Evolutionary conservation across 208 protist species (phyloP), one percentile per base, ranked within the genome.

Genomic region (Leishmania lainsoni): DNA sequence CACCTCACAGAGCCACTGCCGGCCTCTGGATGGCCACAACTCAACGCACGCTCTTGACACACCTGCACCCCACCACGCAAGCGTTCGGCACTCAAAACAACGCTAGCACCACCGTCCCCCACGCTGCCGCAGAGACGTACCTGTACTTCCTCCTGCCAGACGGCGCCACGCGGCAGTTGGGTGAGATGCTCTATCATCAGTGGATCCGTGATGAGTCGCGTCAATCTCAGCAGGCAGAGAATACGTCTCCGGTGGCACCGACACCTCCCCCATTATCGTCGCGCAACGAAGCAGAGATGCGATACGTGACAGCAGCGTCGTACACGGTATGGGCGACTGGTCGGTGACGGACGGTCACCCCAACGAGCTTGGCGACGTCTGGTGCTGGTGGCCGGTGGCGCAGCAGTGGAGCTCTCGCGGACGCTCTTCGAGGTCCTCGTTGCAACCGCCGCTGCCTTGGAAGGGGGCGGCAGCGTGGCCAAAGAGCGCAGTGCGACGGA

Each of bases 281-380:
- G 16, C 81, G 76, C 6, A 84, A 84, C 80, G 80, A 8, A 10
- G 29, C n/a, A 76, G 80, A 76, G 51, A 45, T 48, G 74, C 16
- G 32, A 35, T 29, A 20, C 0, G 16, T 5, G 49, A 35, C 70
- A 56, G 32, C 20, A n/a, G 54, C 39, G 56, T 66, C 22, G 39
- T 14, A 26, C 56, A 56, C n/a, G 68, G 14, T n/a, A 12, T 51
- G 8, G 45, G 32, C 12, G 78, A 61, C 32, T 85, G 76, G 76
- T 66, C 66, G 17, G 49, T 35, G 0, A 79, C 81, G 16, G 81
- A 85, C 29, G 72, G 81, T 0, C 77, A 85, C 59, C 72, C 81
- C 81, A 81, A 51, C 58, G 69, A 14, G 78, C 77, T 54, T 85
- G 81, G 81, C 78, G 79, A 29, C 79, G 83, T 52, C 48, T 86